Conservation (phyloP, 306 rosid genomes). For the Quercus berberidifolia region DNA sequence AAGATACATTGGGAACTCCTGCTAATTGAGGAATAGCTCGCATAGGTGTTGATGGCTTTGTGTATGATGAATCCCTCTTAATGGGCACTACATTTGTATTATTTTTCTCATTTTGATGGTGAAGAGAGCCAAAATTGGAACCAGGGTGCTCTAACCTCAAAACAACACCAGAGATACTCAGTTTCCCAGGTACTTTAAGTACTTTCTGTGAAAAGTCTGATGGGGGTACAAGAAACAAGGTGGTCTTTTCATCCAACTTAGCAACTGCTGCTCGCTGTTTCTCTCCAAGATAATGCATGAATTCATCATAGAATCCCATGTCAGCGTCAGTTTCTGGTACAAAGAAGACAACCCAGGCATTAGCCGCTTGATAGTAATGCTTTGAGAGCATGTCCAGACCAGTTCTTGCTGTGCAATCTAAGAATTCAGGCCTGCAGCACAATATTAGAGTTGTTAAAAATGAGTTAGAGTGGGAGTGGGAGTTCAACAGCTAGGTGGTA, state of each 20-base stretch:
- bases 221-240: constrained; percentile 97
- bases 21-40: constrained; percentile 33
- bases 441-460: constrained; percentile 20
- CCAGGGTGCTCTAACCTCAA: constrained; percentile 79
- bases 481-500: constrained; percentile 1
- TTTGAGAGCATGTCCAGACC: constrained; percentile 93
- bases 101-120: constrained; percentile 44
- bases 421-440: constrained; percentile 83
- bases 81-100: constrained; percentile 34
- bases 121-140: constrained; percentile 46
- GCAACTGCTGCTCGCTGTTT: constrained; percentile 93
- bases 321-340: constrained; percentile 91
- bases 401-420: constrained; percentile 98
- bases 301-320: constrained; percentile 80
- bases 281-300: constrained; percentile 92
- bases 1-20: constrained; percentile 44
- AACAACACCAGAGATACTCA: constrained; percentile 93
- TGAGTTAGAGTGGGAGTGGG: constrained; percentile 3
- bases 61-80: constrained; percentile 36
- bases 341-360: constrained; percentile 96
- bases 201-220: constrained; percentile 90
- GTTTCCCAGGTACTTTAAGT: constrained; percentile 87
- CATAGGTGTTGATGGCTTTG: constrained; percentile 42
- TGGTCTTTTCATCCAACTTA: constrained; percentile 80
- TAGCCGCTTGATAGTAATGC: constrained; percentile 95